These are phyloP conservation scores for Podospora pseudoanserina DNA, from an alignment of 495 filamentous ascomycete genomes.

Conservation along the genomic window DNA sequence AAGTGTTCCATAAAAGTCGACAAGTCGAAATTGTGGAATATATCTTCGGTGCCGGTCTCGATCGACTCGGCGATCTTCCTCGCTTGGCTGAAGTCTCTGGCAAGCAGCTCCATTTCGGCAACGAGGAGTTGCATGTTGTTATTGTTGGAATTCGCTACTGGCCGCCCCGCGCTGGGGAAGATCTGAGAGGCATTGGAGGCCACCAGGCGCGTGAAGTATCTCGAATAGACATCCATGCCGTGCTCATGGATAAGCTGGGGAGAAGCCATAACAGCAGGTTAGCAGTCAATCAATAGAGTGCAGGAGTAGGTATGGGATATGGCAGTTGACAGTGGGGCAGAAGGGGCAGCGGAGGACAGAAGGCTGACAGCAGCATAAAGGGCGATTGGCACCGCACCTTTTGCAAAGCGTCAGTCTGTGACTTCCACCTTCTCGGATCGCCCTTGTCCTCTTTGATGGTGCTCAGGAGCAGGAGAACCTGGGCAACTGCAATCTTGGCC, in stretches of 20 bases:
- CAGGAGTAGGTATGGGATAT: conserved; percentile 4
- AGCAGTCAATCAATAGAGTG: conserved; percentile 7
- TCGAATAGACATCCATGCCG: conserved; percentile 95
- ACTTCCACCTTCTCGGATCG: conserved; percentile 86
- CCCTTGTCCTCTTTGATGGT: conserved; percentile 89
- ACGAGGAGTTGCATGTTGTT: conserved; percentile 67
- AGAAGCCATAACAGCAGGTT: conserved; percentile 3
- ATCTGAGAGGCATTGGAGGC: conserved; percentile 80
- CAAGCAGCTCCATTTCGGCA: conserved; percentile 80
- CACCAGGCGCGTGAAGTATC: conserved; percentile 86
- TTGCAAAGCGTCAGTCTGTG: conserved; percentile 81
- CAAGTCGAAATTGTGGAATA: conserved; percentile 92
- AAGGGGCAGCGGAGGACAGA: not conserved
- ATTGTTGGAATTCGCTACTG: conserved; percentile 68
- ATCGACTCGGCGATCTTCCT: conserved; percentile 90
- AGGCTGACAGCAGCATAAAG: not conserved
- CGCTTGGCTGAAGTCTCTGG: conserved; percentile 73
- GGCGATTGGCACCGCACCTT: conserved; percentile 55
- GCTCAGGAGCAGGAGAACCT: conserved; percentile 90
- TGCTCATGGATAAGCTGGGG: conserved; percentile 81
- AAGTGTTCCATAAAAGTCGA: conserved; percentile 92
- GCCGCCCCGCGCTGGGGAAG: conserved; percentile 69
- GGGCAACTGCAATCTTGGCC: conserved; percentile 86
- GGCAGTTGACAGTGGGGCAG: not conserved
- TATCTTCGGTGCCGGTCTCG: conserved; percentile 74